Base-by-base conservation (phyloP, 169 alveolate genomes). In the Babesia sp. region DNA sequence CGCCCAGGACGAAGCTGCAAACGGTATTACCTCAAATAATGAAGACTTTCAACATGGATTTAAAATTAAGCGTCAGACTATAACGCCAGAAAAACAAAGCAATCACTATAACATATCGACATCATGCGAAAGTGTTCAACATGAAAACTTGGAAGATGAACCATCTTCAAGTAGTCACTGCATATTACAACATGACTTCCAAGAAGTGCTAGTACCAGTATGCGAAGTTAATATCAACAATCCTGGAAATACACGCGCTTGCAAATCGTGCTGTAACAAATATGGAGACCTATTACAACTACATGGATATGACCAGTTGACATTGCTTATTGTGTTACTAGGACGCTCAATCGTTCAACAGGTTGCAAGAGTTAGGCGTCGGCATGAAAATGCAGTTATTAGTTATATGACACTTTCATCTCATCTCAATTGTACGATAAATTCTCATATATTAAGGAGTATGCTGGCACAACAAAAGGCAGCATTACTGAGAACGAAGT, bases 281-380 rank as follows among this genome's bases (percentile, higher is more conserved):
- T 77, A 77, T 28, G 64, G 74, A 22, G 55, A 56, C 9, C 66
- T 77, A 37, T 45, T 69, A n/a, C 53, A 58, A 22, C 37, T 59
- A 33, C 34, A 48, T 24, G 86, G 86, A 6, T 24, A 55, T 20
- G 86, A 77, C 69, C 71, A 61, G 36, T 33, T 69, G n/a, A 29
- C 73, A 11, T 42, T 77, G 28, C 39, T 77, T 41, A 77, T 64
- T 14, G 79, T 68, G 37, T 50, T 46, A 33, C 42, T 77, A 33
- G 86, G 86, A 20, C 66, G 71, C 50, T 77, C 86, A 0, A 57
- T 77, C 60, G 45, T 68, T 33, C 26, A 24, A 39, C 86, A 77
- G 64, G 16, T 60, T 11, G 7, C 29, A 11, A 29, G 22, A 16
- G 16, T 68, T 18, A 48, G 68, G 56, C 9, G 36, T 31, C 18